These are phyloP conservation scores for Candida endomychidarum DNA, from an alignment of 805 yeast species.

Conservation along the genomic window DNA sequence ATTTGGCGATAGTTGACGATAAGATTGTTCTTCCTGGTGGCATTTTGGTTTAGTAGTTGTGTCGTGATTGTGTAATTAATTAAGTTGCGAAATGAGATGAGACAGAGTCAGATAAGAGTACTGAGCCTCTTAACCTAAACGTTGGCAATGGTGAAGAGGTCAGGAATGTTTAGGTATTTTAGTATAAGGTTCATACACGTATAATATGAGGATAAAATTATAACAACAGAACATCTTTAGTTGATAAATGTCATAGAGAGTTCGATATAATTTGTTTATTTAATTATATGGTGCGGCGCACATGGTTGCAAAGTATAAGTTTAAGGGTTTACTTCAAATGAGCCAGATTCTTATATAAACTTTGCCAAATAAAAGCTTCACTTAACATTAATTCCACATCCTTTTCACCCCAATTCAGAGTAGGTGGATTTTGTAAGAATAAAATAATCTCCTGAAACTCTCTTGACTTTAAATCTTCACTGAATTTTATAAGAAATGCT, in stretches of 20 bases:
- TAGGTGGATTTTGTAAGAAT: slow-evolving; percentile 88
- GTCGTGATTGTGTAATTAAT: neutral
- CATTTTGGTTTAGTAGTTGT: slow-evolving; percentile 13
- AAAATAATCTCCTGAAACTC: slow-evolving; percentile 94
- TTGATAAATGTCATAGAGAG: too few relatives aligned
- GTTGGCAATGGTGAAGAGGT: too few relatives aligned
- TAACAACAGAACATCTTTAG: too few relatives aligned
- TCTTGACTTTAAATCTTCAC: slow-evolving; percentile 72
- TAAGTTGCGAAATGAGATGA: slow-evolving; percentile 9
- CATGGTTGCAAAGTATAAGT: slow-evolving; percentile 4
- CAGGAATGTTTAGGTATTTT: too few relatives aligned
- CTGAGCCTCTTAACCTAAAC: too few relatives aligned
- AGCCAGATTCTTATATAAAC: slow-evolving; percentile 82
- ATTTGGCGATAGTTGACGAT: slow-evolving; percentile 85
- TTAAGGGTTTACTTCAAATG: slow-evolving; percentile 54
- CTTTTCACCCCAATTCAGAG: slow-evolving; percentile 78
- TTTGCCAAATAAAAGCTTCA: slow-evolving; percentile 97
- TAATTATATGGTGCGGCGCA: slow-evolving; percentile 3
- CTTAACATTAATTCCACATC: slow-evolving; percentile 90
- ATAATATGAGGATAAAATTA: too few relatives aligned
- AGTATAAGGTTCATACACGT: too few relatives aligned
- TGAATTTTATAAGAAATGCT: slow-evolving; percentile 89
- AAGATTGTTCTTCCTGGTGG: slow-evolving; percentile 78
- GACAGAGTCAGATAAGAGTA: slow-evolving; percentile 9
- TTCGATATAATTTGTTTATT: too few relatives aligned